Evolutionary conservation across 1,284 basidiomycete genomes (phyloP), one percentile per base, ranked within the genome.

Genomic region (Coniferiporia weirii): DNA sequence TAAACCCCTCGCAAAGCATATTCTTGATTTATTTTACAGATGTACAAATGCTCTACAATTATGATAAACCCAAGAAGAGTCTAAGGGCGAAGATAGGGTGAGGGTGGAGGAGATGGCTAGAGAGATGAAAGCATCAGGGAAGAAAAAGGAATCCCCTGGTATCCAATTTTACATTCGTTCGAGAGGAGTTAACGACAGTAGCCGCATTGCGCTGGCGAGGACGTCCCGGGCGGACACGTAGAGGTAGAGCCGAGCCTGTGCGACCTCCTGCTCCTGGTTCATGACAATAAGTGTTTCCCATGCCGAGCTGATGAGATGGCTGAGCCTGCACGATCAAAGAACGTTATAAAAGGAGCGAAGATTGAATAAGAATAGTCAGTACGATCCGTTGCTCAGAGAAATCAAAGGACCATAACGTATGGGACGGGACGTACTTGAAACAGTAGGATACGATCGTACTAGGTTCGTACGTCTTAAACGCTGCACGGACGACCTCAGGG

Each of bases 161-260:
- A 27, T 27, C 27, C 27, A 40, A 40, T 40, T 40, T 64, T 84
- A 98, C 95, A 99, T 98, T 69, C 93, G 80, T 75, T 98, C 93
- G 60, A 98, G 77, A 5, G 94, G 95, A 57, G 85, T 83, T 66
- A 98, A 83, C 65, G 91, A 96, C 66, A 99, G 74, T 72, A 99
- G 71, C 66, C 87, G 82, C 87, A 99, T 89, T 53, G 93, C 90
- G 56, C 84, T 85, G 6, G 82, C 89, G 59, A 99, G 78, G 19
- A 98, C 95, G 67, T 95, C 90, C 74, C 91, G 82, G 59, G 95
- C 91, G 69, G 84, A 87, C 64, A 93, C 76, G 75, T 93, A 99
- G 70, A 99, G 71, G 82, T 89, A 98, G 76, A 99, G 77, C 67
- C 93, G 81, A n/a, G 95, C 95, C 64, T 83, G 74, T 0, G 93